Base-by-base conservation (phyloP, 306 rosid species). In the Vachellia pachyceras region DNA sequence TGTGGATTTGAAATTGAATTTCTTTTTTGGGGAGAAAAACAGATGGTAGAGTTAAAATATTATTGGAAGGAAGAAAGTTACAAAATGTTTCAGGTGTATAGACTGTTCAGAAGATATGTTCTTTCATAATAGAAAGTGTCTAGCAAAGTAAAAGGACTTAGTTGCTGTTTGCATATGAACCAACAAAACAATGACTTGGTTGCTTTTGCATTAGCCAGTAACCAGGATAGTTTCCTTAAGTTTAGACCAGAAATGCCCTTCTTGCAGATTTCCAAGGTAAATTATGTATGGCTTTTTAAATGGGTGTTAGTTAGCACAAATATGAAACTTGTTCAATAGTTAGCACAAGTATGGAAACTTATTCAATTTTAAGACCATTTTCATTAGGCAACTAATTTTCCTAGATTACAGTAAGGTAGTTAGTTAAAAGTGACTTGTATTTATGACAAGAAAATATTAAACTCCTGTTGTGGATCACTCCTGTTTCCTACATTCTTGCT, bases 401-500 rank as follows among this genome's bases (percentile, higher is more conserved):
- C 4, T 47, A 13, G 6, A 6, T 47, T 45, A 3, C 1, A 3
- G 22, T 18, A 18, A 18, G 2, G 18, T n/a, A n/a, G n/a, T n/a
- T 4, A 12, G 54, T 49, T 49, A 1, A 49, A 49, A 49, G 1
- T 49, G 7, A 14, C 2, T 49, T 49, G 15, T 5, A 49, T 15
- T 49, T 49, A 49, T n/a, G n/a, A n/a, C n/a, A n/a, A n/a, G n/a
- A n/a, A n/a, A n/a, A n/a, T n/a, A n/a, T n/a, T 73, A 36, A 73
- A 73, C 77, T 52, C n/a, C 10, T 35, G 10, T 73, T 36, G n/a
- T 37, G 76, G 42, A 47, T 72, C 63, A 7, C 25, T 49, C 61
- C 25, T 72, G 44, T 10, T 33, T 72, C n/a, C 44, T 29, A 17
- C 44, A 17, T 52, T 72, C 63, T 37, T 50, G 10, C 14, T 29